Evolutionary conservation across 768 basidiomycete species (phyloP).

Genomic region (Podaxis sp.): DNA sequence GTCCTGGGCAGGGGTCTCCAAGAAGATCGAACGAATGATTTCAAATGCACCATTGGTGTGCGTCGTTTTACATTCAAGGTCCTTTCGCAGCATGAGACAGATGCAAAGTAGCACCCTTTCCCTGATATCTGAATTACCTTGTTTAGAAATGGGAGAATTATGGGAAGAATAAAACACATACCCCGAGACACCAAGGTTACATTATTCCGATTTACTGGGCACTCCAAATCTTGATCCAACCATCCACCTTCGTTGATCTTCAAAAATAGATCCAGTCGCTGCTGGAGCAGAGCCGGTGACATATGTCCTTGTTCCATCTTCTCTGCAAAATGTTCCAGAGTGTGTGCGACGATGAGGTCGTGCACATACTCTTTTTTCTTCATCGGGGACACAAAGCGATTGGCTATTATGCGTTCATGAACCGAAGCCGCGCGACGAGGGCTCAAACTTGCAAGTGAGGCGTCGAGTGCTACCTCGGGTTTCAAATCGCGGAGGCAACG

Average conservation of each 20-base stretch:
- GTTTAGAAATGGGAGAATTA: neutral
- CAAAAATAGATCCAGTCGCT: neutral
- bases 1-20: neutral
- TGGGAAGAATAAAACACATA: neutral
- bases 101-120: neutral
- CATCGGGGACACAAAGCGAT: neutral
- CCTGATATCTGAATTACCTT: neutral
- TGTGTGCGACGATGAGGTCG: neutral
- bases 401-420: neutral
- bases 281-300: neutral
- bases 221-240: neutral
- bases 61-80: neutral
- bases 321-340: neutral
- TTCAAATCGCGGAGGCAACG: constrained; percentile 3
- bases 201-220: neutral
- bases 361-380: neutral
- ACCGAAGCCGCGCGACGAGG: neutral
- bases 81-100: neutral
- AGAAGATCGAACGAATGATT: neutral
- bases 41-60: neutral
- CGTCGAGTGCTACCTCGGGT: neutral
- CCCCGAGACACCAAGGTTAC: neutral
- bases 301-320: constrained; percentile 6
- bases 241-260: constrained; percentile 3
- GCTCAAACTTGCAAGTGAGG: neutral